Evolutionary conservation across 192 early-diverging fungal genomes (phyloP), one percentile per base, ranked within the genome.

Genomic region (Backusella luteola): DNA sequence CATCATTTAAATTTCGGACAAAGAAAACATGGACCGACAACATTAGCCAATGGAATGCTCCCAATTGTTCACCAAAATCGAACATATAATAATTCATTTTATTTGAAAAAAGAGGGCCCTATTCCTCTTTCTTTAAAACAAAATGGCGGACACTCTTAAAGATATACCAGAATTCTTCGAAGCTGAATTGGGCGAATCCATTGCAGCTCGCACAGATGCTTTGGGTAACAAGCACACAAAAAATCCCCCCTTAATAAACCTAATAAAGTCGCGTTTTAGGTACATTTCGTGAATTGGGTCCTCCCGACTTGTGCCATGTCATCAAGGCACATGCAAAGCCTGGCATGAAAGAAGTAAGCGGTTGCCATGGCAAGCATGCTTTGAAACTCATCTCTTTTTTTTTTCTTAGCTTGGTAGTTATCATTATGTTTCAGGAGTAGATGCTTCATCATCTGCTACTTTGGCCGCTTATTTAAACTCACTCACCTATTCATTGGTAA

Each of bases 151-250:
- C 76, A 91, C 90, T 38, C 77, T 95, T 41, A 89, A 89, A 79
- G 93, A 93, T 87, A 92, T 98, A 46, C 95, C 98, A 42, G 98
- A 99, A 89, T 95, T 98, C 81, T 97, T 99, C 81, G 98, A 99
- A 77, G 93, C 87, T 34, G 95, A 95, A 67, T 79, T 96, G 69
- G 96, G 93, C 77, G 98, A 99, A 81, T 92, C 93, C 53, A 83
- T 99, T 21, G 84, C 83, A 29, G 90, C 96, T 1, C 88, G 98
- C 77, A 97, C 94, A 17, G 97, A 98, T 79, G 88, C 92, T 34
- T 87, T 99, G 72, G 94, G 97, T 98, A 93, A 81, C 42, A 41
- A 39, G 38, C 38, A 39, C 8, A 39, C 11, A 39, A 39, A 11
- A 39, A 6, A 7, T 39, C 38, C 38, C 38, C 9, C 38, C 21